Conservation (phyloP, 78 protist genomes). For the Dictyostelium brefeldianum region DNA sequence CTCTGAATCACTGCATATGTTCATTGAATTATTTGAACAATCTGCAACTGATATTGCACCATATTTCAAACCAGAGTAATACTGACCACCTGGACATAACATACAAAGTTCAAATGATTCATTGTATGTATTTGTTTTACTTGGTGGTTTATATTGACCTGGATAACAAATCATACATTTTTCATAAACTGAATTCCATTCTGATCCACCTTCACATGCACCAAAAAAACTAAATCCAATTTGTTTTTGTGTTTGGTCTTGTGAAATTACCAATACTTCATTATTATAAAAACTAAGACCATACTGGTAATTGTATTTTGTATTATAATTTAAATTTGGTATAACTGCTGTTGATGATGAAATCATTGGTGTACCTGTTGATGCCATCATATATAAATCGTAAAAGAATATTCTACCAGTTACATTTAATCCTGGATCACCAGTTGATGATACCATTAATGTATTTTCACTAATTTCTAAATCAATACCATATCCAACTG, state of each 20-base stretch:
- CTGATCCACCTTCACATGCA: constrained; percentile 27
- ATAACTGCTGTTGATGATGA: not conserved
- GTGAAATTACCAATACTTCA: constrained; percentile 12
- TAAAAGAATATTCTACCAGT: not conserved
- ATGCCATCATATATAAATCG: not conserved
- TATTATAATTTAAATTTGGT: constrained; percentile 45
- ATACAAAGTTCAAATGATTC: constrained; percentile 49
- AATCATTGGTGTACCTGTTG: not conserved
- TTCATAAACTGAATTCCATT: constrained; percentile 4
- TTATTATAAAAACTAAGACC: constrained; percentile 1
- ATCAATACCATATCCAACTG: constrained; percentile 8
- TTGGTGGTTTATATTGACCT: constrained; percentile 22
- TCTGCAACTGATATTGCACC: constrained; percentile 2
- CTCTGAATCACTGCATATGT: not conserved
- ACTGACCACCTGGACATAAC: constrained; percentile 43
- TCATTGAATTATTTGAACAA: not conserved
- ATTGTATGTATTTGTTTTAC: not conserved
- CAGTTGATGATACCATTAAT: constrained; percentile 30
- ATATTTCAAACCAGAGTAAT: not conserved
- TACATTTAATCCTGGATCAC: not conserved
- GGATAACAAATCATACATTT: not conserved
- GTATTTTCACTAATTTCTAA: not conserved
- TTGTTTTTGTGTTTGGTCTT: not conserved
- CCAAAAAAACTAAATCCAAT: constrained; percentile 18
- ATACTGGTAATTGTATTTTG: constrained; percentile 23